Evolutionary conservation across 1,284 basidiomycete species (phyloP), one percentile per base, ranked within the genome.

Genomic region (Pseudozyma tsukubaensis): DNA sequence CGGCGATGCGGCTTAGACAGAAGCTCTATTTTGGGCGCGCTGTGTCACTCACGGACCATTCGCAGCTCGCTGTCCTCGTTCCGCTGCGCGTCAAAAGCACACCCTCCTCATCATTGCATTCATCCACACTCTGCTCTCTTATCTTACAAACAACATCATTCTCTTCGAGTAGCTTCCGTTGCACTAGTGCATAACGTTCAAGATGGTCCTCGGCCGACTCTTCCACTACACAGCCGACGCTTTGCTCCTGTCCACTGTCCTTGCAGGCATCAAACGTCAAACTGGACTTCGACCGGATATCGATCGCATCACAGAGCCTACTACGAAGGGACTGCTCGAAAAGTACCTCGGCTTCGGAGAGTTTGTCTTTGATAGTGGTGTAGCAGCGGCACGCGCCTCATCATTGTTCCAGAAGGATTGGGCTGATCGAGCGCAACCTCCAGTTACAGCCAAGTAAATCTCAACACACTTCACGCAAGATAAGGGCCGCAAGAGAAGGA

Each of bases 231-330:
- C 91, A 44, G 86, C 92, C 57, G 96, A 98, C 83, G 92, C 92
- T 24, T 89, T 94, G 58, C 88, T 97, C 47, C 76, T 98, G 56
- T 94, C 94, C 16, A 93, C 95, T 11, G 89, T 98, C 11, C 86
- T 96, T 21, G 95, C 95, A 37, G 96, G 96, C 37, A 91, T 99
- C 76, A 92, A 92, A 86, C 90, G 93, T 73, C 91, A 94, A 34
- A 72, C 80, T 8, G 83, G 83, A 29, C 63, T 76, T 13, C 57
- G 71, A 14, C 75, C 69, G 9, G 74, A 82, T 44, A 60, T 75
- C 21, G 62, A 73, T 32, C 77, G 77, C 42, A 77, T 81, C 57
- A 54, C 67, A 12, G 79, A 97, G 77, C 88, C 91, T 2, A 94
- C 91, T 4, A 75, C 91, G 24, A 90, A 91, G 62, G 89, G 89